Conservation (phyloP, 2,329 filamentous ascomycete species). For the Ophidiomyces ophidiicola region DNA sequence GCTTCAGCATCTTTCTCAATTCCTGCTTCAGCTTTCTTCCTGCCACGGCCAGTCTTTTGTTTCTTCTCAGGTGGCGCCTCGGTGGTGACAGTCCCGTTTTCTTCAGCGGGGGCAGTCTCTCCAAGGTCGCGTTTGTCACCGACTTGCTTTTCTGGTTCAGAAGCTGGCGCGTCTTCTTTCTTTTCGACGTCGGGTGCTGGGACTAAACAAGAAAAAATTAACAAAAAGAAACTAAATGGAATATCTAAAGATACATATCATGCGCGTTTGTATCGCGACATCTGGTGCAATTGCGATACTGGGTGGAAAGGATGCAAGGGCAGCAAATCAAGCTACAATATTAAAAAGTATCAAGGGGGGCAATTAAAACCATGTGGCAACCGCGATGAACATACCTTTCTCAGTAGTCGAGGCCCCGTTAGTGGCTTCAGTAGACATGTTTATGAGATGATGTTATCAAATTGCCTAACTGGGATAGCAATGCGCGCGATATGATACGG, state of each 20-base stretch:
- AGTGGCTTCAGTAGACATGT: constrained; percentile 5
- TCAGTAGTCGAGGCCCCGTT: not conserved
- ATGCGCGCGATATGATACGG: not conserved
- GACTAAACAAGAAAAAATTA: not conserved
- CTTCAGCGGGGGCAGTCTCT: constrained; percentile 6
- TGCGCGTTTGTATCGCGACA: too few species aligned
- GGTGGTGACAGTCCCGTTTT: constrained; percentile 3
- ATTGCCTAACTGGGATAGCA: too few species aligned
- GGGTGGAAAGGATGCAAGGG: too few species aligned
- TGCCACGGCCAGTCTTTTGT: constrained; percentile 21
- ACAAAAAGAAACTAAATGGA: not conserved
- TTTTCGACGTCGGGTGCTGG: not conserved
- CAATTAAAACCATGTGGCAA: too few species aligned
- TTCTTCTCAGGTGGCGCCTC: constrained; percentile 25
- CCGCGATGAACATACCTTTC: constrained; percentile 2
- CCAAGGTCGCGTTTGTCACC: constrained; percentile 22
- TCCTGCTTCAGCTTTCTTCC: constrained; percentile 14
- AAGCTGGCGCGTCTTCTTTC: not conserved
- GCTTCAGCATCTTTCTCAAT: constrained; percentile 9
- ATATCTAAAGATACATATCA: too few species aligned
- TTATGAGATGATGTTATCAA: too few species aligned
- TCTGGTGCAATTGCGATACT: too few species aligned
- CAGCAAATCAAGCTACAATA: too few species aligned
- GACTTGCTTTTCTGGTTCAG: constrained; percentile 1
- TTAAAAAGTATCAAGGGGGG: too few species aligned